phyloP scores from a whole-genome alignment of 2,329 filamentous ascomycete genomes.

The Neonectria coccinea region DNA sequence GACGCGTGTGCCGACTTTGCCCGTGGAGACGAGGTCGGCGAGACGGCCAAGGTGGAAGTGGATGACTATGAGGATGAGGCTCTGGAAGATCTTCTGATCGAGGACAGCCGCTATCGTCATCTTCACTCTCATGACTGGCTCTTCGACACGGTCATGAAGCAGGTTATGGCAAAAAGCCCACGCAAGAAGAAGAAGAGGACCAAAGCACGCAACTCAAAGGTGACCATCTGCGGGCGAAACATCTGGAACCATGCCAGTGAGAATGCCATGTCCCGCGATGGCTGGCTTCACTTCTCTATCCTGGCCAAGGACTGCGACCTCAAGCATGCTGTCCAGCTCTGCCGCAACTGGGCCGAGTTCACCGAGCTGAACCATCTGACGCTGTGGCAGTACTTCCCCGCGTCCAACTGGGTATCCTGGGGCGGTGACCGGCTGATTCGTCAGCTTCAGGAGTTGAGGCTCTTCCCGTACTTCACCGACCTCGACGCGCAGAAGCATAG shows the following conservation, averaged over 20 bases:
- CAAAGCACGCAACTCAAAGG: slow-evolving; percentile 33
- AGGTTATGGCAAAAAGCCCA: background rate
- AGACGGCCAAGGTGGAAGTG: slow-evolving; percentile 14
- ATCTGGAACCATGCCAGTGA: slow-evolving; percentile 48
- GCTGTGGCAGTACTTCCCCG: slow-evolving; percentile 45
- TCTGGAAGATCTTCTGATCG: slow-evolving; percentile 35
- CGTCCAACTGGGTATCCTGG: slow-evolving; percentile 45
- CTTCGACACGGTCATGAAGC: slow-evolving; percentile 19
- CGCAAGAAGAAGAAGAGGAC: slow-evolving; percentile 1
- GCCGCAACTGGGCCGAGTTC: slow-evolving; percentile 48
- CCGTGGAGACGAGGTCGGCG: slow-evolving; percentile 37
- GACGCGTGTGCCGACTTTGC: slow-evolving; percentile 49
- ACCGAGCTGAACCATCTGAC: slow-evolving; percentile 43
- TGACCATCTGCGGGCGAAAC: slow-evolving; percentile 43
- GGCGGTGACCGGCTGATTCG: slow-evolving; percentile 35
- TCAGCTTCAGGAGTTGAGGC: slow-evolving; percentile 44
- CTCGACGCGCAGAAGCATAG: slow-evolving; percentile 36
- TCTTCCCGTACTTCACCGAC: slow-evolving; percentile 47
- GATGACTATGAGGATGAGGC: slow-evolving; percentile 37
- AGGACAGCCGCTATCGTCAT: slow-evolving; percentile 30
- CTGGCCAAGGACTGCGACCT: slow-evolving; percentile 47
- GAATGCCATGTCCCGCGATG: slow-evolving; percentile 47
- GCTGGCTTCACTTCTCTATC: slow-evolving; percentile 48
- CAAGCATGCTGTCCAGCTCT: slow-evolving; percentile 45
- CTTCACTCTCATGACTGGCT: slow-evolving; percentile 44